A percentile compares a stretch with the other conserved stretches of the same genome.
Evolutionary conservation across 2,329 filamentous ascomycete genomes (phyloP).

Genomic region (Ascochyta lentis): DNA sequence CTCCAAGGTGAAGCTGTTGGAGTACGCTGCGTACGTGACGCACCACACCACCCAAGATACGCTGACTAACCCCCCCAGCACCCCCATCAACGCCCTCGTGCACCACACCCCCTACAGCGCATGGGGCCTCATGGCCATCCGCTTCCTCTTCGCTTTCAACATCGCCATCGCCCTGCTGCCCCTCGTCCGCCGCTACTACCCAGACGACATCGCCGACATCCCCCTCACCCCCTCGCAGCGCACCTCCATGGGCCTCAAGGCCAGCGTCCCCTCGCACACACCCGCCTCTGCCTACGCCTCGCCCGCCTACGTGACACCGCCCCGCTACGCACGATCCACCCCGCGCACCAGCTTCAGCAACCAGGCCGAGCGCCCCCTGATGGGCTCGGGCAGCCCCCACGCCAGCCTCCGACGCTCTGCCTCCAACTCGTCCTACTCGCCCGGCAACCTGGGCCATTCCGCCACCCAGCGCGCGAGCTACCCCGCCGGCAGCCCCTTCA

Average conservation of each 20-base stretch:
- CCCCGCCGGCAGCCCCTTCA: slow-evolving; percentile 52
- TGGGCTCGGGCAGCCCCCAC: slow-evolving; percentile 59
- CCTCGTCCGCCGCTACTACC: slow-evolving; percentile 64
- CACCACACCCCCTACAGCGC: slow-evolving; percentile 45
- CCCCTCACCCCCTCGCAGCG: slow-evolving; percentile 90
- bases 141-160: slow-evolving; percentile 66
- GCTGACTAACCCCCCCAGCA: slow-evolving; percentile 30
- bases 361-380: slow-evolving; percentile 59
- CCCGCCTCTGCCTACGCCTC: slow-evolving; percentile 62
- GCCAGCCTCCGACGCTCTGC: slow-evolving; percentile 33
- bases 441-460: slow-evolving; percentile 58
- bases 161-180: slow-evolving; percentile 74
- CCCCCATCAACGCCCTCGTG: slow-evolving; percentile 45
- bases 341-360: slow-evolving; percentile 66
- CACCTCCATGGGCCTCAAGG: slow-evolving; percentile 79
- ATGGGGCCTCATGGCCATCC: slow-evolving; percentile 54
- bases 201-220: slow-evolving; percentile 85
- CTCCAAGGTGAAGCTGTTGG: slow-evolving; percentile 28
- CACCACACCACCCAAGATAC: not conserved
- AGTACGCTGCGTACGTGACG: slow-evolving; percentile 31
- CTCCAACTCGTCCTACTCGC: slow-evolving; percentile 57
- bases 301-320: slow-evolving; percentile 78
- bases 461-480: slow-evolving; percentile 68
- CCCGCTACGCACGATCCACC: slow-evolving; percentile 79
- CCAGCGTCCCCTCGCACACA: slow-evolving; percentile 65